Conservation (phyloP, 345 rosid species). For the Microcos paniculata region DNA sequence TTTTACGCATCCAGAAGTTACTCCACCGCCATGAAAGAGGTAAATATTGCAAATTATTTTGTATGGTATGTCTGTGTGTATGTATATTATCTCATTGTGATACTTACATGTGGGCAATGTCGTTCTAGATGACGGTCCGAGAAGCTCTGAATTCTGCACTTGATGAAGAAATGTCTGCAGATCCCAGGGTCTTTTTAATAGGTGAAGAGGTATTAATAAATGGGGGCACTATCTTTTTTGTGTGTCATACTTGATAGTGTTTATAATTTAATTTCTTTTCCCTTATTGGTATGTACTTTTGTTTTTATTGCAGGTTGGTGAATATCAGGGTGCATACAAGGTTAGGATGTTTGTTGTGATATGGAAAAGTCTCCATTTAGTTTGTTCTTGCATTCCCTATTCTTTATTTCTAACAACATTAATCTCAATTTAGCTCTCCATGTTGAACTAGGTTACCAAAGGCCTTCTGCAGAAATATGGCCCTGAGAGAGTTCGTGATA, state of each 20-base stretch:
- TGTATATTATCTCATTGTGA: background rate
- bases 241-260: background rate
- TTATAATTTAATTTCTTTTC: constrained; percentile 5
- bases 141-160: constrained; percentile 86
- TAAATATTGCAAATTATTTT: constrained; percentile 8
- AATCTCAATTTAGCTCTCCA: constrained; percentile 3
- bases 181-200: constrained; percentile 85
- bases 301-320: constrained; percentile 71
- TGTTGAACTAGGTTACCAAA: constrained; percentile 54
- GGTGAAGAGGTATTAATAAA: constrained; percentile 83
- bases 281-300: constrained; percentile 13
- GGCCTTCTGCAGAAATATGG: constrained; percentile 88
- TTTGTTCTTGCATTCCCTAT: constrained; percentile 1
- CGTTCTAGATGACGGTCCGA: constrained; percentile 68
- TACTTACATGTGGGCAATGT: background rate
- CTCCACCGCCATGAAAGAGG: constrained; percentile 75
- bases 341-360: constrained; percentile 35
- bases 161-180: constrained; percentile 96
- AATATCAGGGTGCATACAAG: constrained; percentile 99
- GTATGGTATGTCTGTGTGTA: background rate
- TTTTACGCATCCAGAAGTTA: constrained; percentile 48
- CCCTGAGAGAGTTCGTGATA: constrained; percentile 87
- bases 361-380: background rate
- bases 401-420: constrained; percentile 5
- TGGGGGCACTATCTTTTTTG: background rate